These are phyloP conservation scores for Metschnikowia cubensis DNA, from an alignment of 805 yeast genomes.

Conservation along the genomic window DNA sequence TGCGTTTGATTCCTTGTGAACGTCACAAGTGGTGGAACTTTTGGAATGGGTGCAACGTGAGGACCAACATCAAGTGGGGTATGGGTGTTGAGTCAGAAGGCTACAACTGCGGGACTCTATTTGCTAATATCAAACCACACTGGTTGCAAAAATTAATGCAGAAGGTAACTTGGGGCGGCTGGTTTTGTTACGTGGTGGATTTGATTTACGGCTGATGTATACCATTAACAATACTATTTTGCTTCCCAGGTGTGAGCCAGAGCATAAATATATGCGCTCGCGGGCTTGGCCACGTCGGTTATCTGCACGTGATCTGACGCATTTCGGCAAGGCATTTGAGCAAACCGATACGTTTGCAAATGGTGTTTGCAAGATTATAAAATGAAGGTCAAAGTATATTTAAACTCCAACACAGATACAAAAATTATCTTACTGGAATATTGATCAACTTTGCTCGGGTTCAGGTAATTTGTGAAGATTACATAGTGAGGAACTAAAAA, in stretches of 20 bases:
- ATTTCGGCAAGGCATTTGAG: slow-evolving; percentile 1
- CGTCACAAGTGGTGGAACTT: slow-evolving; percentile 91
- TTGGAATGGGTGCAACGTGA: slow-evolving; percentile 75
- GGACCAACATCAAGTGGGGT: slow-evolving; percentile 73
- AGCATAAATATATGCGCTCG: not conserved
- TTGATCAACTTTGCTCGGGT: not conserved
- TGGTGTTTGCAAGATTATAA: not conserved
- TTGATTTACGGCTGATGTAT: slow-evolving; percentile 37
- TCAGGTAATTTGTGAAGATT: not conserved
- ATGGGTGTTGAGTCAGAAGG: slow-evolving; percentile 87
- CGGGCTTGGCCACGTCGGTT: not conserved
- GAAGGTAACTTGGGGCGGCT: slow-evolving; percentile 58
- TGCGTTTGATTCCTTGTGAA: slow-evolving; percentile 72
- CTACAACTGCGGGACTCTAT: slow-evolving; percentile 69
- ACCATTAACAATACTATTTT: not conserved
- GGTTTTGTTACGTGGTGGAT: slow-evolving; percentile 53
- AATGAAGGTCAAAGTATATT: not conserved
- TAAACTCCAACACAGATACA: not conserved
- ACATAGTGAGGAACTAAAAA: not conserved
- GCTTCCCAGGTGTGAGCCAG: not conserved
- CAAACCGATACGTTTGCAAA: not conserved
- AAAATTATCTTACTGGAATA: not conserved
- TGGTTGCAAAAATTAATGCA: slow-evolving; percentile 48
- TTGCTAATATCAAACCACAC: slow-evolving; percentile 49
- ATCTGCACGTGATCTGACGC: slow-evolving; percentile 1